Conservation (phyloP, 2,329 filamentous ascomycete species). For the Colletotrichum neosansevieriae region DNA sequence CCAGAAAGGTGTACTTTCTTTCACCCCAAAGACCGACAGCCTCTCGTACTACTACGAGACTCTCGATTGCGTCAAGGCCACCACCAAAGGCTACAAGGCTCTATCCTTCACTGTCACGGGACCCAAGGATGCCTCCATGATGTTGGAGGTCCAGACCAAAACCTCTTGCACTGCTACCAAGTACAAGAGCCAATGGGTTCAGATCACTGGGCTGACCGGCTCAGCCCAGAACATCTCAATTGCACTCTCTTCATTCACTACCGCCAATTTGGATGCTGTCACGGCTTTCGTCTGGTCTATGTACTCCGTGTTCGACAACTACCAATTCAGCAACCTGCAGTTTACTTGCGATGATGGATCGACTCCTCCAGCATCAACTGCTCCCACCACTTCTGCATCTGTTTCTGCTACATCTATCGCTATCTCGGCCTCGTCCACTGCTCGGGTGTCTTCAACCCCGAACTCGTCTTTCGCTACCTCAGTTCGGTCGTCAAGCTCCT, state of each 20-base stretch:
- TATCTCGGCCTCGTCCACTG: not conserved
- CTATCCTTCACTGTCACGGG: constrained; percentile 45
- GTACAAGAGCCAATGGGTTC: constrained; percentile 58
- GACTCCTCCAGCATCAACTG: not conserved
- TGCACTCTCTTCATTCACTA: constrained; percentile 53
- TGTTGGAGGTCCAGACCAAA: constrained; percentile 49
- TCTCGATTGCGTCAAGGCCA: constrained; percentile 60
- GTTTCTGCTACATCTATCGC: not conserved
- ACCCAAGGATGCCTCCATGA: constrained; percentile 37
- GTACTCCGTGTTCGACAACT: constrained; percentile 21
- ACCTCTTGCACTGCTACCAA: constrained; percentile 56
- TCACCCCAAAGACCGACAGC: constrained; percentile 56
- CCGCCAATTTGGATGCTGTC: constrained; percentile 26
- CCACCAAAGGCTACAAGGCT: constrained; percentile 61
- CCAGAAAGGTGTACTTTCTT: constrained; percentile 57
- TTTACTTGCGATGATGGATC: constrained; percentile 18
- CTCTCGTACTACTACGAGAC: constrained; percentile 68
- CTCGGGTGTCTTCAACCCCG: not conserved
- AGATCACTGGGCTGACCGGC: constrained; percentile 62
- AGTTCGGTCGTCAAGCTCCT: constrained; percentile 1
- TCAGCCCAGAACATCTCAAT: constrained; percentile 62
- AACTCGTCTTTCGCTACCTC: not conserved
- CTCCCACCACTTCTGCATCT: not conserved
- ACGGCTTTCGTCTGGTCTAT: constrained; percentile 36
- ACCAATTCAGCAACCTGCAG: constrained; percentile 27